These are phyloP conservation scores for Monosporascus cannonballus DNA, from an alignment of 2,329 filamentous ascomycete genomes.

Conservation along the genomic window DNA sequence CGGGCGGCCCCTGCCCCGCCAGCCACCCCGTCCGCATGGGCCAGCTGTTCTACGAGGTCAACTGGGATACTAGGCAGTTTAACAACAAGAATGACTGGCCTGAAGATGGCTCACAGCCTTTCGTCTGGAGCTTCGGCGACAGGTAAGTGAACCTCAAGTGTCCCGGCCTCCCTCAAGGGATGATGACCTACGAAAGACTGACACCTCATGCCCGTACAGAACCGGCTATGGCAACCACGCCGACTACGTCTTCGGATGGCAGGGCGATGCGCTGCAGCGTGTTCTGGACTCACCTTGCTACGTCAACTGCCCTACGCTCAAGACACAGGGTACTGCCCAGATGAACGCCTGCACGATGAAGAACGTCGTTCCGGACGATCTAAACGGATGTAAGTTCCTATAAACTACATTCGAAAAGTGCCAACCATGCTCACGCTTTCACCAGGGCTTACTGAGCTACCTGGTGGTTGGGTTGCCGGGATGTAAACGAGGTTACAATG, in stretches of 20 bases:
- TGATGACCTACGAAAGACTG: no score
- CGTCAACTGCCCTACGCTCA: slow-evolving; percentile 14
- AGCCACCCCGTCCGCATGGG: slow-evolving; percentile 11
- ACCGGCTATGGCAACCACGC: slow-evolving; percentile 25
- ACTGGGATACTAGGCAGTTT: slow-evolving; percentile 13
- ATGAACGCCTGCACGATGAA: slow-evolving; percentile 10
- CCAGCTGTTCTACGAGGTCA: slow-evolving; percentile 12
- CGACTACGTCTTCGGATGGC: slow-evolving; percentile 26
- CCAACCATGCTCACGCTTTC: background rate
- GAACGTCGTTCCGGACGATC: slow-evolving; percentile 8
- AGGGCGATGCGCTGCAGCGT: slow-evolving; percentile 23
- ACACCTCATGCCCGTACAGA: background rate
- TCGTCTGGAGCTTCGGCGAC: slow-evolving; percentile 10
- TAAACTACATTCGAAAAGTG: no score
- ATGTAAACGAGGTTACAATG: slow-evolving; percentile 1
- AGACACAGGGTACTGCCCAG: slow-evolving; percentile 5
- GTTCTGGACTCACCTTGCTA: slow-evolving; percentile 19
- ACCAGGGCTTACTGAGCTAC: slow-evolving; percentile 7
- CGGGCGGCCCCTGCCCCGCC: slow-evolving; percentile 9
- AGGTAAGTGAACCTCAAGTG: background rate
- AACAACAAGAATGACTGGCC: slow-evolving; percentile 10
- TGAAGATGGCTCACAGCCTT: slow-evolving; percentile 14
- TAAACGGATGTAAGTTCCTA: slow-evolving; percentile 10
- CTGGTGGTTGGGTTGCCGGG: slow-evolving; percentile 9
- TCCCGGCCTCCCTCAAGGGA: no score